phyloP scores from a whole-genome alignment of 164 flowering plant species.

The Berberis thunbergii region DNA sequence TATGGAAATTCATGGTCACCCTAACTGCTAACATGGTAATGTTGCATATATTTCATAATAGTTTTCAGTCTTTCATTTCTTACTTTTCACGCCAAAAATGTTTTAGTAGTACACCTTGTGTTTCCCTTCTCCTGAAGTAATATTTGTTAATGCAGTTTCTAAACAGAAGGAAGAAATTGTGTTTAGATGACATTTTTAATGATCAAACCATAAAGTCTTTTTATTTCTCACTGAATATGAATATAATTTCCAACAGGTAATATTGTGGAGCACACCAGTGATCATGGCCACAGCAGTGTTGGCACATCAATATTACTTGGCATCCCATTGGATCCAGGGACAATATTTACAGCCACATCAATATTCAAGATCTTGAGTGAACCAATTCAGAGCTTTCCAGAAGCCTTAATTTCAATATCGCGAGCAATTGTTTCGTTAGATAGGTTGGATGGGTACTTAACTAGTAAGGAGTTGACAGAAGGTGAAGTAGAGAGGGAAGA shows the following conservation, averaged over 20 bases:
- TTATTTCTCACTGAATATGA: too few relatives aligned
- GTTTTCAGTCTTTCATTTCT: too few relatives aligned
- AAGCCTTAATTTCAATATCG: conserved; percentile 65
- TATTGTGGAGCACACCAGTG: conserved; percentile 70
- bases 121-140: too few relatives aligned
- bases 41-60: too few relatives aligned
- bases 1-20: conserved; percentile 58
- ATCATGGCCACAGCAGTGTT: conserved; percentile 27
- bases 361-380: conserved; percentile 76
- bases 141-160: too few relatives aligned
- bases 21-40: conserved; percentile 37
- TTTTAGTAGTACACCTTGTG: too few relatives aligned
- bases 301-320: conserved; percentile 43
- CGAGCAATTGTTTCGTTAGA: conserved; percentile 72
- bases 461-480: conserved; percentile 51
- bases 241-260: conserved; percentile 1
- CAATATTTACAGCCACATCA: conserved; percentile 64
- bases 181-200: too few relatives aligned
- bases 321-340: conserved; percentile 43
- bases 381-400: conserved; percentile 80
- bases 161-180: too few relatives aligned
- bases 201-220: too few relatives aligned
- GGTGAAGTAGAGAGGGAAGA: conserved; percentile 50
- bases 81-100: too few relatives aligned
- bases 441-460: conserved; percentile 61